Conservation (phyloP, 2,329 filamentous ascomycete genomes). For the Septoria petroselini region DNA sequence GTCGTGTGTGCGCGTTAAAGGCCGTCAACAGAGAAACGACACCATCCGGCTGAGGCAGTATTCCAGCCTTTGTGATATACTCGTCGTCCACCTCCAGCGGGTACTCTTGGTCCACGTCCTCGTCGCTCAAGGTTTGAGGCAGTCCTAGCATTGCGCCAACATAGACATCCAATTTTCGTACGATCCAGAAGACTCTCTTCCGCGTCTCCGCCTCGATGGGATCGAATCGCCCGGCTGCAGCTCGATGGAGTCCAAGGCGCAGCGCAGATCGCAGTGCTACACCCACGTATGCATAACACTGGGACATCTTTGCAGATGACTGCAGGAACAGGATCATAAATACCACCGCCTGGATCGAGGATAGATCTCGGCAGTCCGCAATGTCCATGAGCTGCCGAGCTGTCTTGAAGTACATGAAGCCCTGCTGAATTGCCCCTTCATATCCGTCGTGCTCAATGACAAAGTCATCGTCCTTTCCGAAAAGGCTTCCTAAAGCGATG, state of each 20-base stretch:
- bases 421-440: constrained; percentile 48
- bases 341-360: constrained; percentile 51
- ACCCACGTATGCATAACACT: constrained; percentile 53
- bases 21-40: constrained; percentile 57
- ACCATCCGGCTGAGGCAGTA: constrained; percentile 54
- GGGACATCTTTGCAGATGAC: constrained; percentile 52
- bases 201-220: constrained; percentile 50
- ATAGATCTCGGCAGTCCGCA: constrained; percentile 52
- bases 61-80: constrained; percentile 49
- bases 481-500: constrained; percentile 49
- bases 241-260: constrained; percentile 52
- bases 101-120: constrained; percentile 75
- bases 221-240: constrained; percentile 46
- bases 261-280: constrained; percentile 51
- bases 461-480: constrained; percentile 42
- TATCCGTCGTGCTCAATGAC: constrained; percentile 43
- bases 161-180: constrained; percentile 53
- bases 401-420: constrained; percentile 50
- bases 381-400: constrained; percentile 52
- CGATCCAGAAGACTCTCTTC: constrained; percentile 53
- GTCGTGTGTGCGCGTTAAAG: constrained; percentile 58
- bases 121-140: constrained; percentile 49
- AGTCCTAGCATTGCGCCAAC: constrained; percentile 52
- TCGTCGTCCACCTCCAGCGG: constrained; percentile 77
- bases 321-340: constrained; percentile 56